Conservation (phyloP, 345 rosid species). For the Punica granatum region DNA sequence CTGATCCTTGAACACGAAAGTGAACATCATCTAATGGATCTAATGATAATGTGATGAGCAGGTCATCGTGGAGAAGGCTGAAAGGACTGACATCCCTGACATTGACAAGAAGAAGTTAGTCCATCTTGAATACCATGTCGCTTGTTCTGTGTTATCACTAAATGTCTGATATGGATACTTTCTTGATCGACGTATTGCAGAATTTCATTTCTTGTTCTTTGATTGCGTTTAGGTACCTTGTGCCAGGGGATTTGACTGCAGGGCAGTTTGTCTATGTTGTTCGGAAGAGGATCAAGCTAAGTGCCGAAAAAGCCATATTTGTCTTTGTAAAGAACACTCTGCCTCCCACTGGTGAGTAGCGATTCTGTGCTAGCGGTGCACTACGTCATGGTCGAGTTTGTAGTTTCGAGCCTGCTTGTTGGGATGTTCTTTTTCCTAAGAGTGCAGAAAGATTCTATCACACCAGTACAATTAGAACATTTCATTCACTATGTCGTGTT, state of each 20-base stretch:
- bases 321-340: conserved; percentile 56
- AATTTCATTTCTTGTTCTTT: neutral
- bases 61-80: conserved; percentile 95
- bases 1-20: neutral
- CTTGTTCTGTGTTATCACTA: neutral
- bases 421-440: neutral
- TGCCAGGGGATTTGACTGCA: conserved; percentile 64
- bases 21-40: neutral
- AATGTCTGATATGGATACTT: neutral
- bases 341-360: conserved; percentile 52
- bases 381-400: neutral
- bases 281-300: conserved; percentile 68
- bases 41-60: conserved; percentile 16
- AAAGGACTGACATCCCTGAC: conserved; percentile 81
- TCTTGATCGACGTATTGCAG: neutral
- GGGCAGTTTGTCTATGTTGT: conserved; percentile 77
- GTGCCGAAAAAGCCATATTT: conserved; percentile 75
- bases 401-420: neutral
- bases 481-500: neutral
- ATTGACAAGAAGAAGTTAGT: conserved; percentile 97
- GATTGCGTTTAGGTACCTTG: conserved; percentile 45
- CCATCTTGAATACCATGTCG: neutral
- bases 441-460: neutral
- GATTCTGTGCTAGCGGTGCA: neutral
- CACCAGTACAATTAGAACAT: neutral